These are phyloP conservation scores for Mucuna pruriens DNA, from an alignment of 306 rosid species.

Conservation along the genomic window DNA sequence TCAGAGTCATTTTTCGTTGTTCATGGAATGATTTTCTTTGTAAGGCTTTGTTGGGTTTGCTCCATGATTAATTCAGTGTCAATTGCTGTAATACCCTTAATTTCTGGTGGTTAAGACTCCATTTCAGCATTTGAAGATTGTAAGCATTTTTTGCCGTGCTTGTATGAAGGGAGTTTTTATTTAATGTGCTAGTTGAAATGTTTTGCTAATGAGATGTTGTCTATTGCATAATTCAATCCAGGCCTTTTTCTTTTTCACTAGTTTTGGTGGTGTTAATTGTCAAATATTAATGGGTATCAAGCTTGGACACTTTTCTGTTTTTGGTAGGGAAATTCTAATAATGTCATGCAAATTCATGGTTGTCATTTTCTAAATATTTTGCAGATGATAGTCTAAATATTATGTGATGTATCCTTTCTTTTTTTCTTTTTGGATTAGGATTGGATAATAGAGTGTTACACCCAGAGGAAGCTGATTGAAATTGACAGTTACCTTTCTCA, in stretches of 20 bases:
- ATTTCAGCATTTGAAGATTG: background rate
- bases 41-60: background rate
- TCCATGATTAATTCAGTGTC: background rate
- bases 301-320: background rate
- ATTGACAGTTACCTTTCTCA: constrained; percentile 80
- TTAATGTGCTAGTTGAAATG: constrained; percentile 6
- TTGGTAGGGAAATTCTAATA: background rate
- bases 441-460: constrained; percentile 83
- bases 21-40: background rate
- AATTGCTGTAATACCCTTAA: background rate
- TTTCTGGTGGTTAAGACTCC: background rate
- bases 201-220: constrained; percentile 5
- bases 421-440: constrained; percentile 56
- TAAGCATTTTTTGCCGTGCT: background rate
- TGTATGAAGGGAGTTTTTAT: constrained; percentile 12
- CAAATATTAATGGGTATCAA: background rate
- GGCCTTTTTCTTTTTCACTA: constrained; percentile 30
- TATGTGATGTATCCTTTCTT: constrained; percentile 30
- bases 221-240: background rate
- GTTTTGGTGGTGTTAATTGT: constrained; percentile 11
- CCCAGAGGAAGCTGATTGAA: constrained; percentile 78
- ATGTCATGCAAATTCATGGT: background rate
- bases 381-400: constrained; percentile 9
- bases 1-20: background rate
- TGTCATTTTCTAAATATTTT: constrained; percentile 24